Evolutionary conservation across 2,329 filamentous ascomycete species (phyloP), one percentile per base, ranked within the genome.

Genomic region (Blastomyces gilchristii): DNA sequence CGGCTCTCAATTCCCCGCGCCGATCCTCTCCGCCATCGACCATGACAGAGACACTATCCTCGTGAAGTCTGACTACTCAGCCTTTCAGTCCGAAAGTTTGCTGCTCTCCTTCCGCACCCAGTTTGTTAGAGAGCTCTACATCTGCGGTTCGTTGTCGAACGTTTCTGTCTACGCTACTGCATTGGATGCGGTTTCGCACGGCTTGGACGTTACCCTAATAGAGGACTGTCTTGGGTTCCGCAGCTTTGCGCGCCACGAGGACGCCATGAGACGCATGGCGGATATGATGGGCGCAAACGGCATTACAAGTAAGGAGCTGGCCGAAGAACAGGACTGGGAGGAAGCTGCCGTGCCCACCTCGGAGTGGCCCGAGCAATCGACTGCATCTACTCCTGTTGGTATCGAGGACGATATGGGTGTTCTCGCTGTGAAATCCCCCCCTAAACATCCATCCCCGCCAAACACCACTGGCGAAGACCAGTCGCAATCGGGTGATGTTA

Each of bases 131-230:
- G 89, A 97, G 70, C 79, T 99, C 14, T 97, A 89, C 75, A 84
- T 97, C 31, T 95, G 90, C 70, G 94, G 94, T 28, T 88, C 89
- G 54, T 82, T 96, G 58, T 90, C 88, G 53, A 97, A 97, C 70
- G 80, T 95, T 45, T 92, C 91, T 41, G 87, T 97, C 57, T 91
- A 94, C 72, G 93, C 94, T 8, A 97, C 93, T 0, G 91, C 91
- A 3, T 81, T 96, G 66, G 94, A 97, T 71, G 94, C 93, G 12
- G 92, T 90, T 1, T 85, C 88, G 25, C 89, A 97, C 74, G 94
- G 92, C 4, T 86, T 96, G 70, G 81, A 85, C n/a, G 90, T 97
- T 70, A 94, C 89, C 5, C 79, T 97, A 14, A 79, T 97, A 49
- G 87, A 94, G 61, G 91, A 97, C 73, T 97, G 92, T 73, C 85